phyloP scores from a whole-genome alignment of 345 rosid species.

The Bruguiera sexangula region DNA sequence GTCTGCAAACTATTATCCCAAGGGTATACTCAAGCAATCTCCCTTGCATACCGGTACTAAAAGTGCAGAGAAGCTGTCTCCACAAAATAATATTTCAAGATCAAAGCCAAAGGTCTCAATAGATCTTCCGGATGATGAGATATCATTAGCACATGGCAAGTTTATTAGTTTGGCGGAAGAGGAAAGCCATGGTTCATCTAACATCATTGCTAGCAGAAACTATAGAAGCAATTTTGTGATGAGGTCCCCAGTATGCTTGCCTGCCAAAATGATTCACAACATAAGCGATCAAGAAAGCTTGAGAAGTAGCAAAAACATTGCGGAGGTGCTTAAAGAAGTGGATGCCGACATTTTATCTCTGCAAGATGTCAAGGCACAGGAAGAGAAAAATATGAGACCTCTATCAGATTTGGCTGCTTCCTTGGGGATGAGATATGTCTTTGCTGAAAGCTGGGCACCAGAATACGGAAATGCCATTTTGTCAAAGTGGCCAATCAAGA shows the following conservation, averaged over 20 bases:
- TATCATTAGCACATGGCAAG: slow-evolving; percentile 61
- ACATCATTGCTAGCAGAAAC: slow-evolving; percentile 35
- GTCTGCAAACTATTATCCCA: slow-evolving; percentile 35
- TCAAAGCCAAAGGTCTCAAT: slow-evolving; percentile 70
- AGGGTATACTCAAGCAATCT: slow-evolving; percentile 86
- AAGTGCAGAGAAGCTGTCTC: slow-evolving; percentile 25
- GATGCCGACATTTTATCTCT: slow-evolving; percentile 79
- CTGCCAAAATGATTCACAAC: slow-evolving; percentile 37
- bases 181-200: slow-evolving; percentile 33
- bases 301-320: slow-evolving; percentile 56
- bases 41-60: slow-evolving; percentile 41
- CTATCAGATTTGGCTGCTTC: slow-evolving; percentile 78
- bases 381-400: slow-evolving; percentile 81
- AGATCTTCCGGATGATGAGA: slow-evolving; percentile 93
- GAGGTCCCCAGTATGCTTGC: slow-evolving; percentile 84
- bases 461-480: slow-evolving; percentile 85
- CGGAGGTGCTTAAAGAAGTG: slow-evolving; percentile 76
- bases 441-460: slow-evolving; percentile 96
- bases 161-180: slow-evolving; percentile 44
- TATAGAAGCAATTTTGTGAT: slow-evolving; percentile 48
- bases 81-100: slow-evolving; percentile 29
- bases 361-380: slow-evolving; percentile 90
- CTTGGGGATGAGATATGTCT: slow-evolving; percentile 74
- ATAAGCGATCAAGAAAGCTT: slow-evolving; percentile 44
- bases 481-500: slow-evolving; percentile 80